Percentiles rank a stretch among this genome's conserved stretches.
These are phyloP conservation scores for Eremochloa ophiuroides DNA, from an alignment of 176 grass and related monocot species.

Conservation along the genomic window DNA sequence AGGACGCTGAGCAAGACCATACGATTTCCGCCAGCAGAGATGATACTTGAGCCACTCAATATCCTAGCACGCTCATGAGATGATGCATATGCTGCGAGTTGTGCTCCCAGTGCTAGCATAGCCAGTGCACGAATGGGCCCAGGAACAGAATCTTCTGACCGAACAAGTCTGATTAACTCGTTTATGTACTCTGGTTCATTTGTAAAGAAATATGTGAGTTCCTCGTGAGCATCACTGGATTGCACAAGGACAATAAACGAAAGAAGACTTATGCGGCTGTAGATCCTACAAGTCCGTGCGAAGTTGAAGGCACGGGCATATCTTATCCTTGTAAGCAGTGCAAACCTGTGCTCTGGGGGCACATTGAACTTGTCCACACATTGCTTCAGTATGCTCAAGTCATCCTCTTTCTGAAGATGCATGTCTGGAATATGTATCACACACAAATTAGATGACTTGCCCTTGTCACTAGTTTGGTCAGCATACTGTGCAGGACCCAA, in stretches of 20 bases:
- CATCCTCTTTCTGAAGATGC: conserved; percentile 84
- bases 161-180: conserved; percentile 87
- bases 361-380: conserved; percentile 74
- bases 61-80: conserved; percentile 94
- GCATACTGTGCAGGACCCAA: conserved; percentile 23
- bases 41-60: conserved; percentile 84
- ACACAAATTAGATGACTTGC: conserved; percentile 62
- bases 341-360: conserved; percentile 76
- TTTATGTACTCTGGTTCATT: conserved; percentile 99
- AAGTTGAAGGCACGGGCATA: conserved; percentile 84
- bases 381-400: conserved; percentile 84
- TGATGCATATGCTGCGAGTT: conserved; percentile 93
- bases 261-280: conserved; percentile 96
- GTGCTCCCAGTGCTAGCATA: conserved; percentile 95
- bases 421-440: conserved; percentile 90
- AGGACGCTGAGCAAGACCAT: conserved; percentile 87
- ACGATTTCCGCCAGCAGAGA: conserved; percentile 87
- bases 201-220: conserved; percentile 93
- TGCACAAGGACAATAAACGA: conserved; percentile 93
- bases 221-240: conserved; percentile 90
- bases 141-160: conserved; percentile 84
- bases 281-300: conserved; percentile 57
- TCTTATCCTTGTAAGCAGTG: conserved; percentile 92
- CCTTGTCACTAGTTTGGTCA: conserved; percentile 41
- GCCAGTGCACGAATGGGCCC: conserved; percentile 76